phyloP scores from a whole-genome alignment of 1,284 basidiomycete genomes.

The Ganoderma lingzhi region DNA sequence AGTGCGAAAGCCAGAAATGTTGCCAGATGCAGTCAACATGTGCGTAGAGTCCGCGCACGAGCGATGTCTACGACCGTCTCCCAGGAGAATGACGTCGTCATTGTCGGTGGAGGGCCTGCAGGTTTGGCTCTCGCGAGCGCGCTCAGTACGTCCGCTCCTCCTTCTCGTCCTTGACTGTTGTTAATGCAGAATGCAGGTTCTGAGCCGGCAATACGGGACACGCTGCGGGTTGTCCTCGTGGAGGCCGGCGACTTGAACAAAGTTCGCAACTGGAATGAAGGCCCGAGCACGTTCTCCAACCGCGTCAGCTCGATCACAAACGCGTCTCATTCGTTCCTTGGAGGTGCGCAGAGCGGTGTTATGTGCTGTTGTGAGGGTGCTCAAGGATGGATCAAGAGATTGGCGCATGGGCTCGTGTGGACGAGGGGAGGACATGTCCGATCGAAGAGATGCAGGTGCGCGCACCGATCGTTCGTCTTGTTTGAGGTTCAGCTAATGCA shows the following conservation, averaged over 20 bases:
- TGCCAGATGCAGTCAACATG: too few species aligned
- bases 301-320: constrained; percentile 91
- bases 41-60: neutral
- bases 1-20: constrained; percentile 7
- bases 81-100: constrained; percentile 81
- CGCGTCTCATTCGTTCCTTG: constrained; percentile 79
- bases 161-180: neutral
- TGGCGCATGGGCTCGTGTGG: constrained; percentile 87
- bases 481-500: neutral
- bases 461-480: constrained; percentile 6
- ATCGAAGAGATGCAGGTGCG: constrained; percentile 88
- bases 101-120: constrained; percentile 94
- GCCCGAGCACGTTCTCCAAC: constrained; percentile 77
- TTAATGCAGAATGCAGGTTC: neutral
- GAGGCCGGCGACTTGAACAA: constrained; percentile 83
- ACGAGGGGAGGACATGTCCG: constrained; percentile 70
- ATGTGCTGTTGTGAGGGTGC: neutral
- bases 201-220: constrained; percentile 55
- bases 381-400: constrained; percentile 58
- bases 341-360: constrained; percentile 56
- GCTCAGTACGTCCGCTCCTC: constrained; percentile 63
- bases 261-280: constrained; percentile 71
- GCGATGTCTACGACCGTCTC: constrained; percentile 5
- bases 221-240: constrained; percentile 73
- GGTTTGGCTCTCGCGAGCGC: constrained; percentile 92